Evolutionary conservation across 169 alveolate species (phyloP).

Genomic region (Eimeria brunetti): DNA sequence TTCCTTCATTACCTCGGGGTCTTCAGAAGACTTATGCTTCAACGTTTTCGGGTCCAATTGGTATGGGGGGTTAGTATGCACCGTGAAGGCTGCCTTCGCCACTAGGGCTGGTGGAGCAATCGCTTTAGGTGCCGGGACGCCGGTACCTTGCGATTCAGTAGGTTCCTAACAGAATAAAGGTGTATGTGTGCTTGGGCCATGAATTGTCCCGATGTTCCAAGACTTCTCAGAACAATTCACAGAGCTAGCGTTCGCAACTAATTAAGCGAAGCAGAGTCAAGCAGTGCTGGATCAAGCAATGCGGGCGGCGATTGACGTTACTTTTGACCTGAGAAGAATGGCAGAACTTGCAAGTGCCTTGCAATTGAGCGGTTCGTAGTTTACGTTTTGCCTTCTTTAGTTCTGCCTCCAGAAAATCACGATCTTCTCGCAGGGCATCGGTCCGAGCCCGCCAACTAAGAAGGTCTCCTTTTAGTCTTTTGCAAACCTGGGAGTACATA

Average conservation of each 20-base stretch:
- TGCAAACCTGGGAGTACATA: constrained; percentile 46
- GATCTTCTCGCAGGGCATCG: constrained; percentile 81
- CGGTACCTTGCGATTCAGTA: neutral
- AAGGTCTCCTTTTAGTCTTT: constrained; percentile 68
- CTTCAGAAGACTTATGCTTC: neutral
- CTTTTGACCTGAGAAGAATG: neutral
- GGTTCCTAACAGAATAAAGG: neutral
- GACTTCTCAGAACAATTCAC: neutral
- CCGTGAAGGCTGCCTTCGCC: neutral
- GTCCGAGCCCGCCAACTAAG: constrained; percentile 79
- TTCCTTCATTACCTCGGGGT: neutral
- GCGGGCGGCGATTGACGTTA: neutral
- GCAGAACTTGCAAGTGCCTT: neutral
- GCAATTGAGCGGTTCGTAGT: neutral
- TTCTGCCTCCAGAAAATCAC: constrained; percentile 79
- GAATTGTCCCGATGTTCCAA: neutral
- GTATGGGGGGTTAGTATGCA: neutral
- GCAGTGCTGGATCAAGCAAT: neutral
- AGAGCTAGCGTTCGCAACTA: neutral
- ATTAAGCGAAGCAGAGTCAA: neutral
- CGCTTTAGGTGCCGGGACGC: neutral
- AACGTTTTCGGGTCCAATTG: neutral
- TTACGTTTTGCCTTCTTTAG: constrained; percentile 55
- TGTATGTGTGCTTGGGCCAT: neutral
- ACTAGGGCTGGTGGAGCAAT: neutral